Evolutionary conservation across 441 rosid species (phyloP), one percentile per base, ranked within the genome.

Genomic region (Adansonia gregorii): DNA sequence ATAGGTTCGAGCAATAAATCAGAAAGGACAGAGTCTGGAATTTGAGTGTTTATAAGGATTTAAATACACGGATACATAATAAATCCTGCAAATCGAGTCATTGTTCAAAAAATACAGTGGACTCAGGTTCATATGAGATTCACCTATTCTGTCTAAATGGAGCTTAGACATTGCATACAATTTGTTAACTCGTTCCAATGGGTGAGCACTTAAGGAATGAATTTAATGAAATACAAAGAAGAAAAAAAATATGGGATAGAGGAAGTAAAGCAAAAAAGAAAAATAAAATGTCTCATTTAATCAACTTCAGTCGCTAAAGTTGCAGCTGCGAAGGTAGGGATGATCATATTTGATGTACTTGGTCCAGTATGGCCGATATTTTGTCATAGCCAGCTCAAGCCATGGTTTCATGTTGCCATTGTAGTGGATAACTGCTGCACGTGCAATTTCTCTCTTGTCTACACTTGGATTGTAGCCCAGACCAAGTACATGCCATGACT

Each of bases 401-500:
- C 99, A 95, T 0, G 99, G 99, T 86, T 95, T 95, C 99, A 95
- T 95, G 88, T 95, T 95, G 77, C 98, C 99, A 46, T 95, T 95
- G 76, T 95, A 95, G 80, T 95, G 99, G 77, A 95, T 64, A 63
- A 95, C 99, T 6, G 98, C 97, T 59, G 99, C 98, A 66, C 77
- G 90, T 55, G 90, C 93, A 39, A 95, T 93, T 85, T 95, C 98
- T 64, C 88, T 84, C 63, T 84, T 86, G 78, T 85, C 93, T 17
- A 95, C 48, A 76, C 98, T 92, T 19, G 99, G 99, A 87, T 92
- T 92, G 76, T 95, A 95, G 76, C 99, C 99, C 75, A 95, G 85
- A 74, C 99, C 99, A 64, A 94, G 94, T 22, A 95, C 97, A 58
- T 95, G 99, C 99, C 99, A 95, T 68, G 93, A 85, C 91, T 95